Evolutionary conservation across 805 yeast species (phyloP).

Genomic region (Kuraishia capsulata): DNA sequence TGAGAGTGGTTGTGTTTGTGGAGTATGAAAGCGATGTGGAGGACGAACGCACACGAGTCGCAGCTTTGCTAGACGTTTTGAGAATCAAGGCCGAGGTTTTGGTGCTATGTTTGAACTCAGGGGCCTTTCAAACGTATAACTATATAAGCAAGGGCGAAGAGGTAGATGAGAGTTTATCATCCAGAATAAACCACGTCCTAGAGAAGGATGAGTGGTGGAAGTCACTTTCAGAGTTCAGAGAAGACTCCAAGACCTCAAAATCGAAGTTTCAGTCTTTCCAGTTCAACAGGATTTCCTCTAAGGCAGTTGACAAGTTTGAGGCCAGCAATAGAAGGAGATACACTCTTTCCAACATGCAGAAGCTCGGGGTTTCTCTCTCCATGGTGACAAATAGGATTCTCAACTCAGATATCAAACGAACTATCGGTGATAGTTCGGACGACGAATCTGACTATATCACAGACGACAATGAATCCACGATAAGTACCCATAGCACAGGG

Average conservation of each 20-base stretch:
- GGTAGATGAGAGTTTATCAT: slow-evolving; percentile 23
- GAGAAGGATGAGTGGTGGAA: slow-evolving; percentile 82
- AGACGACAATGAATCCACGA: slow-evolving; percentile 14
- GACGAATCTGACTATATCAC: slow-evolving; percentile 14
- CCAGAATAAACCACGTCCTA: slow-evolving; percentile 41
- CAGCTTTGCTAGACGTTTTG: slow-evolving; percentile 57
- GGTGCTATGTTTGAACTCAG: slow-evolving; percentile 59
- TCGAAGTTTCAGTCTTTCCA: slow-evolving; percentile 6
- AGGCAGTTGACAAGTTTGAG: slow-evolving; percentile 18
- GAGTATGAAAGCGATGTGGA: slow-evolving; percentile 62
- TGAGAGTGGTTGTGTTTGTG: slow-evolving; percentile 86
- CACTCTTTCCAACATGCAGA: slow-evolving; percentile 59
- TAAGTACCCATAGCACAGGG: background rate
- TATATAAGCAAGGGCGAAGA: slow-evolving; percentile 64
- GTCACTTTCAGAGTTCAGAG: slow-evolving; percentile 52
- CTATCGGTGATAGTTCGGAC: slow-evolving; percentile 16
- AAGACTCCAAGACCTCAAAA: slow-evolving; percentile 18
- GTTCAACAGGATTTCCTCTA: slow-evolving; percentile 11
- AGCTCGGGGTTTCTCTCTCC: slow-evolving; percentile 68
- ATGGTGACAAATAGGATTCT: slow-evolving; percentile 56
- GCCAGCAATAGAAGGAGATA: slow-evolving; percentile 28
- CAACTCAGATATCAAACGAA: slow-evolving; percentile 19
- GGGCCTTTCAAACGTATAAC: slow-evolving; percentile 52
- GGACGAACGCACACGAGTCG: slow-evolving; percentile 60
- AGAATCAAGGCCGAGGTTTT: slow-evolving; percentile 79